A percentile compares a stretch with the other conserved stretches of the same genome.
These are phyloP conservation scores for Blastobotrys serpentis DNA, from an alignment of 1,139 yeast species.

Conservation along the genomic window DNA sequence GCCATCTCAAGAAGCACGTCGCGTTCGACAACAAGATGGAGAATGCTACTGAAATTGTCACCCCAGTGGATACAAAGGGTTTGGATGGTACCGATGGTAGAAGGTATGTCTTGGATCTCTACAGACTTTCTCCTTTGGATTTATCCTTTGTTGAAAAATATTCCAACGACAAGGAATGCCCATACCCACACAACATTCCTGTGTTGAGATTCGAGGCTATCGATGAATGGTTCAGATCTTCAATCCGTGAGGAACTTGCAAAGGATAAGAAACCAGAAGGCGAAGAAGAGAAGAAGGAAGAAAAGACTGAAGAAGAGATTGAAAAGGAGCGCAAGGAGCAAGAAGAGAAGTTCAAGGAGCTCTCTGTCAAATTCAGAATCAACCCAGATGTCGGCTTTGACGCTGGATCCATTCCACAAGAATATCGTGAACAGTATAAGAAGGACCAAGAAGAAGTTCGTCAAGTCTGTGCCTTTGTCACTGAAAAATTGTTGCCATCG, in stretches of 20 bases:
- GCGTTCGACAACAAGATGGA: slow-evolving; percentile 48
- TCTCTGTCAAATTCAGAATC: slow-evolving; percentile 56
- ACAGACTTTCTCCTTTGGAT: slow-evolving; percentile 82
- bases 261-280: slow-evolving; percentile 27
- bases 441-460: slow-evolving; percentile 64
- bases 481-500: slow-evolving; percentile 58
- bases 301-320: slow-evolving; percentile 47
- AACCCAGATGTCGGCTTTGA: slow-evolving; percentile 77
- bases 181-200: slow-evolving; percentile 81
- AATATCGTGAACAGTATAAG: slow-evolving; percentile 42
- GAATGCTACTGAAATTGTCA: slow-evolving; percentile 49
- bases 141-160: slow-evolving; percentile 64
- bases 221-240: slow-evolving; percentile 82
- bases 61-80: slow-evolving; percentile 83
- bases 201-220: slow-evolving; percentile 84
- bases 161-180: slow-evolving; percentile 44
- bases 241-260: slow-evolving; percentile 53
- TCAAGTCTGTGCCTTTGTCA: slow-evolving; percentile 64
- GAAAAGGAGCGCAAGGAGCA: slow-evolving; percentile 26
- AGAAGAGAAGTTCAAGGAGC: slow-evolving; percentile 49
- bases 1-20: slow-evolving; percentile 73
- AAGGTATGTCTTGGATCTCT: slow-evolving; percentile 78
- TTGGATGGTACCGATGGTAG: slow-evolving; percentile 83
- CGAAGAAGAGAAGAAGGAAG: slow-evolving; percentile 42
- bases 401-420: slow-evolving; percentile 39